Base-by-base conservation (phyloP, 2,329 filamentous ascomycete genomes). In the Sclerotinia spermophila region DNA sequence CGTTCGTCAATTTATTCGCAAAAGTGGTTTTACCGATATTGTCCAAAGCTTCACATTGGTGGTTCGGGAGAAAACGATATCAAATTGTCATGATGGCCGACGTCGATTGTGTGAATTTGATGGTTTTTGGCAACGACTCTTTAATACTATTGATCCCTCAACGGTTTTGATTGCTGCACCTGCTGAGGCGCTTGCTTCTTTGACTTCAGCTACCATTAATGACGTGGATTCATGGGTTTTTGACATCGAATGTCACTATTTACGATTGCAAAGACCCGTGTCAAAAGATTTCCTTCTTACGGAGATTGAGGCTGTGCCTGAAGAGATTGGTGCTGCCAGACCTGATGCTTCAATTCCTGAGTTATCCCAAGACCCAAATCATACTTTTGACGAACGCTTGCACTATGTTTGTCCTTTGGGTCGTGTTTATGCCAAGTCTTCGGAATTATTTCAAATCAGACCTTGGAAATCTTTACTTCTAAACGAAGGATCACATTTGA, bases 401-500 rank as follows among this genome's bases (percentile, higher is more conserved):
- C 61, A 51, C 17, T 65, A 65, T 38, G 27, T 21, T 45, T 24
- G 38, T 27, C 19, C 24, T 33, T 8, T 11, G 45, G 44, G 33
- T 21, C 6, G 19, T n/a, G 42, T 30, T 40, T 68, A 56, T 62
- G 65, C 66, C 51, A 55, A 27, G 44, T 51, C 45, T 5, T 71
- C 67, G 3, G 44, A 65, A 13, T 48, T 79, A 1, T 77, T 78
- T 51, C 59, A 74, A 19, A 69, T 76, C 48, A 64, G 75, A 33
- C 85, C 86, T 2, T 94, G 92, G 92, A 84, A 83, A 0, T 84
- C 86, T 27, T 76, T 93, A 0, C 82, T 86, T 2, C 86, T 93
- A 73, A 94, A 94, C 78, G 92, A 95, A 81, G 90, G 91, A 13
- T 92, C 90, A 0, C 92, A 88, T 6, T 85, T 91, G n/a, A 85